phyloP scores from a whole-genome alignment of 2,329 filamentous ascomycete species.

The Colletotrichum karsti region DNA sequence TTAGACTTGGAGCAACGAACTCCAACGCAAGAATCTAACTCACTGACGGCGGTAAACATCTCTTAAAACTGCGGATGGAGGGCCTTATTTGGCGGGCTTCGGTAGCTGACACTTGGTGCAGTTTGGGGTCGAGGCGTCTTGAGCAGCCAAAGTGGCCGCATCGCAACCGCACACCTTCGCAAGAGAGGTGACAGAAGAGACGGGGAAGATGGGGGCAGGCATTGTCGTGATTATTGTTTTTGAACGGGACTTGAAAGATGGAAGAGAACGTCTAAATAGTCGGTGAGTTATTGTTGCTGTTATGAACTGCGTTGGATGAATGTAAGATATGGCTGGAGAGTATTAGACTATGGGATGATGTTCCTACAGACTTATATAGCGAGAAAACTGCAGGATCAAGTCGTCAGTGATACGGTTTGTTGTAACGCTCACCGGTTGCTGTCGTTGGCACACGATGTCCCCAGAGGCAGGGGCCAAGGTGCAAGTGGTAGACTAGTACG shows the following conservation, averaged over 20 bases:
- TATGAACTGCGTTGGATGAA: neutral
- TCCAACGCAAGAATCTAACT: neutral
- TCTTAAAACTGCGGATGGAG: neutral
- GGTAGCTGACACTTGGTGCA: neutral
- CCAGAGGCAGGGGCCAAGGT: neutral
- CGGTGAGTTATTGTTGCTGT: neutral
- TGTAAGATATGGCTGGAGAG: neutral
- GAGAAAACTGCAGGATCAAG: neutral
- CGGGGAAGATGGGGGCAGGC: constrained; percentile 7
- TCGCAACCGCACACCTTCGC: constrained; percentile 1
- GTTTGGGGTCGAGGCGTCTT: neutral
- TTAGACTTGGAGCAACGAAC: too few species aligned
- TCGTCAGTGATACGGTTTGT: neutral
- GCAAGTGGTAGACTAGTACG: neutral
- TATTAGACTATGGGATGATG: neutral
- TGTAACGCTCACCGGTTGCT: neutral
- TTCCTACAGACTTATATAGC: neutral
- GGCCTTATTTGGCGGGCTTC: neutral
- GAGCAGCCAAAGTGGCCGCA: neutral
- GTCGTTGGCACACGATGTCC: neutral
- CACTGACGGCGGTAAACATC: neutral
- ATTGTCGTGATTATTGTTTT: neutral
- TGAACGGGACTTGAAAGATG: too few species aligned
- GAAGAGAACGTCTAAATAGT: neutral
- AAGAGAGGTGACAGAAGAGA: neutral